Conservation (phyloP, 257 asterid genomes). For the Scutellaria baicalensis region DNA sequence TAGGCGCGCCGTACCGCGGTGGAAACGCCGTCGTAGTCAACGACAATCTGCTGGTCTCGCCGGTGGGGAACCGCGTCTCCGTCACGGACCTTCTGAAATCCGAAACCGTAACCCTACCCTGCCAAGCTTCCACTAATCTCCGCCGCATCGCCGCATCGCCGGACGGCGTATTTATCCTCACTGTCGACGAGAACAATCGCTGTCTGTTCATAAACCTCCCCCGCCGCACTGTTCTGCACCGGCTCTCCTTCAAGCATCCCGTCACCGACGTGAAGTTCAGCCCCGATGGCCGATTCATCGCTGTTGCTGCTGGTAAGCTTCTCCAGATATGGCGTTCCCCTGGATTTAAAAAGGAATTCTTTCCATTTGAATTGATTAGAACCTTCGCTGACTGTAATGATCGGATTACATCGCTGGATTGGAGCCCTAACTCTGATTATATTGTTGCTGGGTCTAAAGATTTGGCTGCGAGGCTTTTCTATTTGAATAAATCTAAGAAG, state of each 20-base stretch:
- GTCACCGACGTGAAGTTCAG: slow-evolving; percentile 73
- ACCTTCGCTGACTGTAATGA: slow-evolving; percentile 82
- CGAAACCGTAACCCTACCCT: slow-evolving; percentile 71
- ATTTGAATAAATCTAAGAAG: slow-evolving; percentile 29
- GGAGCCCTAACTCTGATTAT: slow-evolving; percentile 79
- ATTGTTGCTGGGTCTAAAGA: slow-evolving; percentile 79
- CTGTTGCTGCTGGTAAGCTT: slow-evolving; percentile 82
- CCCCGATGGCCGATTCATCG: slow-evolving; percentile 70
- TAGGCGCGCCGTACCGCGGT: slow-evolving; percentile 97
- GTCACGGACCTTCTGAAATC: slow-evolving; percentile 86
- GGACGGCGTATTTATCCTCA: slow-evolving; percentile 72
- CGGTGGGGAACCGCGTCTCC: slow-evolving; percentile 89
- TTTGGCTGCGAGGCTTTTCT: slow-evolving; percentile 70
- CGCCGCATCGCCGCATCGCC: slow-evolving; percentile 80
- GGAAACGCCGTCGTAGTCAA: slow-evolving; percentile 63
- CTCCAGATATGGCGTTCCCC: slow-evolving; percentile 95
- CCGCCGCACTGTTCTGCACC: slow-evolving; percentile 77
- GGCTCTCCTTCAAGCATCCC: slow-evolving; percentile 65
- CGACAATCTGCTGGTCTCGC: slow-evolving; percentile 57
- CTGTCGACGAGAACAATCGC: slow-evolving; percentile 88
- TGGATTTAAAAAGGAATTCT: slow-evolving; percentile 80
- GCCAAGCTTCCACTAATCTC: slow-evolving; percentile 78
- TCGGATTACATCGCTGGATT: slow-evolving; percentile 55
- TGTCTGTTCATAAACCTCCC: slow-evolving; percentile 72
- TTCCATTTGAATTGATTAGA: slow-evolving; percentile 75